Evolutionary conservation across 2,329 filamentous ascomycete species (phyloP).

Genomic region (Didymella pinodella): DNA sequence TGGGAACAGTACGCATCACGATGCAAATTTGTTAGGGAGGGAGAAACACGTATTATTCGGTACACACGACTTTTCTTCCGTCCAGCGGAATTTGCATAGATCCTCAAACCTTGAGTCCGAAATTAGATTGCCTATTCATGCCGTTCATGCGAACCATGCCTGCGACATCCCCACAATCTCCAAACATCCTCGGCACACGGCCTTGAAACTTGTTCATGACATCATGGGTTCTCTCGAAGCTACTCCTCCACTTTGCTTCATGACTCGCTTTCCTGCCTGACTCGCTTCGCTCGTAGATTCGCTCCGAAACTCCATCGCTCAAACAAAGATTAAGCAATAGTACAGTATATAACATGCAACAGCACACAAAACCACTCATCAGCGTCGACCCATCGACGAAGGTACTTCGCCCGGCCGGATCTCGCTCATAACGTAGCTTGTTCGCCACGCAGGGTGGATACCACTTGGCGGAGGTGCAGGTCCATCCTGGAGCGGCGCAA

Average conservation of each 20-base stretch:
- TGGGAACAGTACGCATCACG: neutral
- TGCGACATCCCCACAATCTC: conserved; percentile 7
- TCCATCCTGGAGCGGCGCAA: conserved; percentile 26
- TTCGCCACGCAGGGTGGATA: conserved; percentile 50
- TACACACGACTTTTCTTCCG: conserved; percentile 5
- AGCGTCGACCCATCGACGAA: conserved; percentile 6
- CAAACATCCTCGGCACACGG: conserved; percentile 1
- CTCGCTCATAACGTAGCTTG: conserved; percentile 44
- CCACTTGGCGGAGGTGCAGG: conserved; percentile 38
- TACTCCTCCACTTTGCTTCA: neutral
- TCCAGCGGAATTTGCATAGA: conserved; percentile 6
- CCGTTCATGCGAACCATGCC: neutral
- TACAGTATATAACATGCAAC: neutral
- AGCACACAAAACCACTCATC: neutral
- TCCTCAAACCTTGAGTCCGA: neutral
- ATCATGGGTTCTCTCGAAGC: conserved; percentile 1
- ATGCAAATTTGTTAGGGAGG: neutral
- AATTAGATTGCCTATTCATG: conserved; percentile 11
- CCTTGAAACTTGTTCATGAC: conserved; percentile 11
- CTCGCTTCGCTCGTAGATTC: neutral
- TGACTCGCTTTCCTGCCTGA: neutral
- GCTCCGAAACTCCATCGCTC: conserved; percentile 13
- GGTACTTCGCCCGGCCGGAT: conserved; percentile 30
- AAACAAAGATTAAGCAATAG: neutral
- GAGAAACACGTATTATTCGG: conserved; percentile 3